Conservation (phyloP, 2,329 filamentous ascomycete genomes). For the Rhexocercosporidium sp. region DNA sequence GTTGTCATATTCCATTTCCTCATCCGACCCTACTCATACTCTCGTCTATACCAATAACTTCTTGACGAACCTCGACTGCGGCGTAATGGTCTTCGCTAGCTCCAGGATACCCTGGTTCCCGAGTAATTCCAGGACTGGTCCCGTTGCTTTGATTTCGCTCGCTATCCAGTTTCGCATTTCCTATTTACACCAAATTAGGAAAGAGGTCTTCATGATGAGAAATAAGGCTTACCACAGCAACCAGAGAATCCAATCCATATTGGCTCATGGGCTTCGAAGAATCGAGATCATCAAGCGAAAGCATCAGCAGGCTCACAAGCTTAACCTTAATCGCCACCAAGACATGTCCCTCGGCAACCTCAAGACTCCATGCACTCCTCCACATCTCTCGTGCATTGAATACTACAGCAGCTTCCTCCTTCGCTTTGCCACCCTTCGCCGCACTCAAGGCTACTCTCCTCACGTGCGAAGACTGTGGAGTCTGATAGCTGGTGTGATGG, state of each 20-base stretch:
- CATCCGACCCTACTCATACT: background rate
- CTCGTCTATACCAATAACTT: background rate
- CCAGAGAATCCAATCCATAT: background rate
- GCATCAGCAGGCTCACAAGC: background rate
- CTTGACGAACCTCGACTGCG: constrained; percentile 13
- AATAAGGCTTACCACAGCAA: background rate
- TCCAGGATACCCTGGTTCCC: constrained; percentile 14
- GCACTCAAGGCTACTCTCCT: background rate
- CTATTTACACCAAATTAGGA: background rate
- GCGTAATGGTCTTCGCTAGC: constrained; percentile 15
- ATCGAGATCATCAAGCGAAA: background rate
- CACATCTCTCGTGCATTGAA: background rate
- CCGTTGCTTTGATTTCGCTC: constrained; percentile 8
- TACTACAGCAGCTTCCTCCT: background rate
- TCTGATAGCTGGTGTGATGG: background rate
- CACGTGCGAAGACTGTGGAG: background rate
- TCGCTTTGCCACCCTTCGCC: background rate
- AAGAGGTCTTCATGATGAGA: background rate
- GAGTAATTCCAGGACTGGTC: constrained; percentile 6
- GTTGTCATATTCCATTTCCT: background rate
- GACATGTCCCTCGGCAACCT: background rate
- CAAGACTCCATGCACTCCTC: background rate
- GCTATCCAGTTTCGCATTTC: constrained; percentile 17
- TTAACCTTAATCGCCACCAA: background rate
- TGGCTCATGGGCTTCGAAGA: background rate